These are phyloP conservation scores for Ploettnerulaceae sp. DNA, from an alignment of 2,329 filamentous ascomycete species.

Conservation along the genomic window DNA sequence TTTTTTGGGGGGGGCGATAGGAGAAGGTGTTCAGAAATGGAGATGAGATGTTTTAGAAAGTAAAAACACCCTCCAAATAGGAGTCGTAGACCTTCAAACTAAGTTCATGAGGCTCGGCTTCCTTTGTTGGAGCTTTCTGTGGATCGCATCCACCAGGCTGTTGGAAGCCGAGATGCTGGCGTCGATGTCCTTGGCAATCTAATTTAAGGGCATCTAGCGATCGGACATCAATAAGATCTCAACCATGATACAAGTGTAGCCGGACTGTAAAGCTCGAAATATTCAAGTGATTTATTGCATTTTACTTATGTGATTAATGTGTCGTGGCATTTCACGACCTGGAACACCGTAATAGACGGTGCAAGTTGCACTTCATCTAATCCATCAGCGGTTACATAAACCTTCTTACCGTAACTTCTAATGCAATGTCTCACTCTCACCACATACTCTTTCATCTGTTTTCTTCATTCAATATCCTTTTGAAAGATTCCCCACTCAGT, in stretches of 20 bases:
- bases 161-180: not conserved
- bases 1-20: not conserved
- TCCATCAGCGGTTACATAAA: too few relatives aligned
- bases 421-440: too few relatives aligned
- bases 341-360: too few relatives aligned
- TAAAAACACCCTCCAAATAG: not conserved
- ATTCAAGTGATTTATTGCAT: not conserved
- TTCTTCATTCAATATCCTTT: too few relatives aligned
- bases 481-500: too few relatives aligned
- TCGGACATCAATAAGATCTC: constrained; percentile 4
- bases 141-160: not conserved
- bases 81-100: not conserved
- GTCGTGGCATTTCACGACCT: too few relatives aligned
- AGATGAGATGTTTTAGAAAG: not conserved
- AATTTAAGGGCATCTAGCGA: not conserved
- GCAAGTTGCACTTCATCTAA: too few relatives aligned
- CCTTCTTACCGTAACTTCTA: too few relatives aligned
- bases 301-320: too few relatives aligned
- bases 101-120: not conserved
- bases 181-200: constrained; percentile 2
- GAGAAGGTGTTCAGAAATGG: too few relatives aligned
- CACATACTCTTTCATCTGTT: too few relatives aligned
- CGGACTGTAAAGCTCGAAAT: not conserved
- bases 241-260: constrained; percentile 1
- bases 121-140: not conserved